These are phyloP conservation scores for Ilex asprella DNA, from an alignment of 257 asterid species.

Conservation along the genomic window DNA sequence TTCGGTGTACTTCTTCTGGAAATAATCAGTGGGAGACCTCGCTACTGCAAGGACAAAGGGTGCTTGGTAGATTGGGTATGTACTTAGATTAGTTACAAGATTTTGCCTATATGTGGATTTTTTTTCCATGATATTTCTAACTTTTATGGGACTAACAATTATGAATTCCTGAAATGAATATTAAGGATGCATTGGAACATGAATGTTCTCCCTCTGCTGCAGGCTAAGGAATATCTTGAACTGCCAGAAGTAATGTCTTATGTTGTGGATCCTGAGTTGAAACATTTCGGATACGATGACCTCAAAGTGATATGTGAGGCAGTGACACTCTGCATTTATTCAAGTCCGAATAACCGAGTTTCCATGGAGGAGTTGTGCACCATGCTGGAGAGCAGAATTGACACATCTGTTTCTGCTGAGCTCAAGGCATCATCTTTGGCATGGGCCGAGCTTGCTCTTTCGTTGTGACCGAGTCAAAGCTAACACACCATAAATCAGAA, in stretches of 20 bases:
- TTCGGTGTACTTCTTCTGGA: constrained; percentile 83
- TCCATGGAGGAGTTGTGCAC: constrained; percentile 61
- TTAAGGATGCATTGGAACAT: too few relatives aligned
- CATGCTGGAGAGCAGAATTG: constrained; percentile 62
- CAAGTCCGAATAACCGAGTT: constrained; percentile 40
- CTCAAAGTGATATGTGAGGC: constrained; percentile 69
- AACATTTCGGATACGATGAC: constrained; percentile 70
- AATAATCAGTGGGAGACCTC: constrained; percentile 83
- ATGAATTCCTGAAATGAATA: background rate
- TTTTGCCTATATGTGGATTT: background rate
- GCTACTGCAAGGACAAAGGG: constrained; percentile 79
- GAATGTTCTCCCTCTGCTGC: constrained; percentile 1
- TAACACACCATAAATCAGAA: constrained; percentile 33
- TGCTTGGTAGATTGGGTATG: constrained; percentile 85
- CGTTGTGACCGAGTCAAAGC: constrained; percentile 35
- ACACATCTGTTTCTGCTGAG: constrained; percentile 69
- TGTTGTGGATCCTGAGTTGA: constrained; percentile 76
- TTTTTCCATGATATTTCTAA: background rate
- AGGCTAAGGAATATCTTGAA: constrained; percentile 79
- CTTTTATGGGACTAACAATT: background rate
- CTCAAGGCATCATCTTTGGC: constrained; percentile 75
- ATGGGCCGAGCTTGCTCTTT: constrained; percentile 91
- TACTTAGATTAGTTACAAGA: background rate
- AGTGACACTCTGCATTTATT: constrained; percentile 47
- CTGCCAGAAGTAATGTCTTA: constrained; percentile 43